phyloP scores from a whole-genome alignment of 108 stramenopile genomes.

The Schizochytrium sp. region DNA sequence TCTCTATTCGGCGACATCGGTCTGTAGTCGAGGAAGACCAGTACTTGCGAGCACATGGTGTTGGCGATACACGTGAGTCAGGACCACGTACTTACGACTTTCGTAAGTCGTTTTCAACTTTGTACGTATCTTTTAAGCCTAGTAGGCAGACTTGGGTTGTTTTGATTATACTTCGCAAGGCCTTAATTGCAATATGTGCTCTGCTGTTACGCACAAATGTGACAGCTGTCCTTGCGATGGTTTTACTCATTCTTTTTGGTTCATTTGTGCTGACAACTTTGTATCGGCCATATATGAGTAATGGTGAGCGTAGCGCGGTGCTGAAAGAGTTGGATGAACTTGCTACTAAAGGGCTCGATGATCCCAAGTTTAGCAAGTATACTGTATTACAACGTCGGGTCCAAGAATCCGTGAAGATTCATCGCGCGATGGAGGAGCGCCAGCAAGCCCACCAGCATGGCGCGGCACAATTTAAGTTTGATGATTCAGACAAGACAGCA shows the following conservation, averaged over 20 bases:
- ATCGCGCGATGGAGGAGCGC: slow-evolving; percentile 26
- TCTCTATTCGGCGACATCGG: not conserved
- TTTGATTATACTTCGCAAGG: slow-evolving; percentile 65
- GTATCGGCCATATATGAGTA: slow-evolving; percentile 67
- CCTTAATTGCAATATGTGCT: slow-evolving; percentile 59
- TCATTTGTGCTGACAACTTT: slow-evolving; percentile 60
- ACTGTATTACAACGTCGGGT: slow-evolving; percentile 41
- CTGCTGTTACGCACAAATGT: slow-evolving; percentile 63
- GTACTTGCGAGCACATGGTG: slow-evolving; percentile 62
- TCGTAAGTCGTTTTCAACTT: slow-evolving; percentile 61
- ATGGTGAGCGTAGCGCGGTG: slow-evolving; percentile 52
- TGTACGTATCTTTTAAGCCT: slow-evolving; percentile 68
- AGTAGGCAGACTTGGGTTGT: slow-evolving; percentile 62
- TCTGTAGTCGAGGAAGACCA: slow-evolving; percentile 62
- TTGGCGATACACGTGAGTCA: slow-evolving; percentile 55
- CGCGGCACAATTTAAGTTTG: slow-evolving; percentile 5
- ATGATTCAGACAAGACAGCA: not conserved
- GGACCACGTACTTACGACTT: slow-evolving; percentile 49
- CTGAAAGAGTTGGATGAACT: slow-evolving; percentile 51
- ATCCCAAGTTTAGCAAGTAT: slow-evolving; percentile 39
- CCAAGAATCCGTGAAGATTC: slow-evolving; percentile 47
- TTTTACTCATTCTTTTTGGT: slow-evolving; percentile 64
- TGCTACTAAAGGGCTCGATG: not conserved
- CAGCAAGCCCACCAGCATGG: not conserved
- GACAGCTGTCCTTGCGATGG: slow-evolving; percentile 62